Base-by-base conservation (phyloP, 306 rosid species). In the Mimosa bimucronata region DNA sequence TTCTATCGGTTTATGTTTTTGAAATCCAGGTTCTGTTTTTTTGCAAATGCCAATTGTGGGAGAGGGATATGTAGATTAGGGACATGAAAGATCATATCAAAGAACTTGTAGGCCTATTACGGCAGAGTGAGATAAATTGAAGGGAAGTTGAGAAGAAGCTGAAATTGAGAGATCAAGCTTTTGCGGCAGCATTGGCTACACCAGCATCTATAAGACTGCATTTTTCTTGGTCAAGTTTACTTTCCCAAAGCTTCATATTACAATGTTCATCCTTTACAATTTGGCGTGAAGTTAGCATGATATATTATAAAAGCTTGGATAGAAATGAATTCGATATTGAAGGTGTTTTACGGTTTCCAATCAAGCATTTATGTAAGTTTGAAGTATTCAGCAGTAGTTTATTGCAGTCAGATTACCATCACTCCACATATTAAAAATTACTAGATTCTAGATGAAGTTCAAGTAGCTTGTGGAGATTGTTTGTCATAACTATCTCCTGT, bases 21-120 rank as follows among this genome's bases (percentile, higher is more conserved):
- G 66, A 80, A 74, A 74, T 83, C 42, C 73, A 80, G 81, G 76
- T 85, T 57, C 23, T 78, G 23, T 75, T 15, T 80, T 80, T 52
- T 53, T 79, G 75, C 85, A 96, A 98, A 88, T 96, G 97, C 83
- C 98, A 93, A 67, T 80, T 89, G 66, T 96, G 99, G 99, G 99
- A 91, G 89, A 91, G 90, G 79, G 99, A 93, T 58, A 83, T 86
- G 74, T 98, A 96, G 89, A 86, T 86, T 68, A 91, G 90, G 91
- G 99, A 96, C 90, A 96, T 96, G 94, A 89, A 96, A 82, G 99
- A 96, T 86, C 99, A 96, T 85, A 93, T 96, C 62, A 96, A 89
- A 85, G 99, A 96, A 85, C 97, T 96, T 3, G 98, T 96, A 5
- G 92, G 97, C 41, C 88, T 96, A 74, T 77, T 93, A 87, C 88